phyloP scores from a whole-genome alignment of 192 early-diverging fungal genomes.

The Ramicandelaber brevisporus region DNA sequence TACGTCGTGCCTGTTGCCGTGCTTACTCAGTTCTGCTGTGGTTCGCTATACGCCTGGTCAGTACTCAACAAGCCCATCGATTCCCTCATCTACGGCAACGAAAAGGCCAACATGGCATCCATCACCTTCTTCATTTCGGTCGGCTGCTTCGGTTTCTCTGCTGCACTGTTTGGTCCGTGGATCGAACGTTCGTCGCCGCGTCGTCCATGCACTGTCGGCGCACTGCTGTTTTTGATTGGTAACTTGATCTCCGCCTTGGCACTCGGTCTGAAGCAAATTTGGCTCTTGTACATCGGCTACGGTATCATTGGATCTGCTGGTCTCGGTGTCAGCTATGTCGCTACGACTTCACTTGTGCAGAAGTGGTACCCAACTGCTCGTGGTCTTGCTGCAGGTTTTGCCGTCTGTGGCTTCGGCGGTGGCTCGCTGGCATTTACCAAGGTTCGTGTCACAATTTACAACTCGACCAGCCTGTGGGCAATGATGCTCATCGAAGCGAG shows the following conservation, averaged over 20 bases:
- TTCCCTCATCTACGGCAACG: slow-evolving; percentile 8
- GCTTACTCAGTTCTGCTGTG: slow-evolving; percentile 30
- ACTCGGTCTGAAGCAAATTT: slow-evolving; percentile 20
- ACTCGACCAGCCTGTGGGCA: slow-evolving; percentile 19
- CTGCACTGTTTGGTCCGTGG: slow-evolving; percentile 26
- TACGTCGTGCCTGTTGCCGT: slow-evolving; percentile 26
- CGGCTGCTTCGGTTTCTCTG: slow-evolving; percentile 24
- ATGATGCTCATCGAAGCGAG: slow-evolving; percentile 27
- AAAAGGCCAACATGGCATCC: slow-evolving; percentile 15
- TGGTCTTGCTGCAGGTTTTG: slow-evolving; percentile 28
- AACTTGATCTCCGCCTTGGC: slow-evolving; percentile 28
- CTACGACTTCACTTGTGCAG: slow-evolving; percentile 26
- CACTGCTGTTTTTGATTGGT: slow-evolving; percentile 18
- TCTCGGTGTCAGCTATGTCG: slow-evolving; percentile 34
- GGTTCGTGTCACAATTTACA: slow-evolving; percentile 29
- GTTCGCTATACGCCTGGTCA: slow-evolving; percentile 37
- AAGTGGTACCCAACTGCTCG: slow-evolving; percentile 35
- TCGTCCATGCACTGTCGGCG: slow-evolving; percentile 18
- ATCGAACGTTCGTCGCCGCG: slow-evolving; percentile 28
- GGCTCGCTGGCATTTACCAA: slow-evolving; percentile 41
- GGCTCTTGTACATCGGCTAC: slow-evolving; percentile 33
- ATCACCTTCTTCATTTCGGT: slow-evolving; percentile 35
- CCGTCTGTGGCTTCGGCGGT: slow-evolving; percentile 51
- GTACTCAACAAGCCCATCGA: slow-evolving; percentile 34
- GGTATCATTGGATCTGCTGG: slow-evolving; percentile 31